Percentiles rank a stretch among this genome's conserved stretches.
These are phyloP conservation scores for Podospora anserina DNA, from an alignment of 495 filamentous ascomycete genomes.

Conservation along the genomic window DNA sequence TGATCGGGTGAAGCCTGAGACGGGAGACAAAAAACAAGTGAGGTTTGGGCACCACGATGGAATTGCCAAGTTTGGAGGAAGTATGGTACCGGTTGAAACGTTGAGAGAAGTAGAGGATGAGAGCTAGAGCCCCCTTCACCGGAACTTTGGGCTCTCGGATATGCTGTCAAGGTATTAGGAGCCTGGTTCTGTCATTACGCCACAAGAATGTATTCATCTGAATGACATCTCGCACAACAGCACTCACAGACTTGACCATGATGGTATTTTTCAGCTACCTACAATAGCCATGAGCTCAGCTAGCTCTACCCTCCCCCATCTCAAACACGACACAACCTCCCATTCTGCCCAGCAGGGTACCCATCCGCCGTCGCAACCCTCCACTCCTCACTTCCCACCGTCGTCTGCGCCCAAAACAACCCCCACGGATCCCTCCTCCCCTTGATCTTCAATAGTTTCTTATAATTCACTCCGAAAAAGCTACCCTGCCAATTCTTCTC, in stretches of 20 bases:
- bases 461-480: conserved; percentile 57
- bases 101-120: background rate
- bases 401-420: conserved; percentile 54
- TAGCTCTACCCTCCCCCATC: background rate
- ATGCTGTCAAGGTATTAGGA: too few relatives aligned
- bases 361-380: conserved; percentile 36
- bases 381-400: conserved; percentile 54
- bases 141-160: too few relatives aligned
- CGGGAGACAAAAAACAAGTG: background rate
- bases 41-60: background rate
- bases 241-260: too few relatives aligned
- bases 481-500: conserved; percentile 57
- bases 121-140: background rate
- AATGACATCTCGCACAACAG: too few relatives aligned
- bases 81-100: background rate
- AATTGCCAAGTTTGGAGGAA: background rate
- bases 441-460: conserved; percentile 49
- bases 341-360: conserved; percentile 48
- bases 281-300: background rate
- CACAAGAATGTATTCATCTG: too few relatives aligned
- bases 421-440: conserved; percentile 50
- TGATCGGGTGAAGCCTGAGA: background rate
- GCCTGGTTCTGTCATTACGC: too few relatives aligned
- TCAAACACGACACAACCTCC: conserved; percentile 28
- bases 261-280: too few relatives aligned